A percentile compares a stretch with the other conserved stretches of the same genome.
Evolutionary conservation across 2,329 filamentous ascomycete genomes (phyloP).

Genomic region (Epichloe uncinata): DNA sequence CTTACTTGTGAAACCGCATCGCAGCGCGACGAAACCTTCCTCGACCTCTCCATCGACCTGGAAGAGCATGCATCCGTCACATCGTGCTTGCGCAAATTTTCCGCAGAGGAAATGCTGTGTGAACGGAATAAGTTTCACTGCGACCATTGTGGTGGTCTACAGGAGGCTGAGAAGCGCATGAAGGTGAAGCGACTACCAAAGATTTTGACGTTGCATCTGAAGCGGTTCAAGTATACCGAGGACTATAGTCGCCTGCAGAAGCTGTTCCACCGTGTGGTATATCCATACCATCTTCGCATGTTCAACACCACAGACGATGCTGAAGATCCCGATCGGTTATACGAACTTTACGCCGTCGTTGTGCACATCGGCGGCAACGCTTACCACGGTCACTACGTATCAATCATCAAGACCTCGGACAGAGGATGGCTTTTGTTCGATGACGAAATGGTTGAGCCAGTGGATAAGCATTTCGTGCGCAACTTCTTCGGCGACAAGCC

Average conservation of each 20-base stretch:
- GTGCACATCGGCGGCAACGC: slow-evolving; percentile 95
- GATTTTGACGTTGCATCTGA: slow-evolving; percentile 83
- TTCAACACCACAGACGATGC: slow-evolving; percentile 97
- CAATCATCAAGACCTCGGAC: slow-evolving; percentile 94
- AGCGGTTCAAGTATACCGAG: slow-evolving; percentile 97
- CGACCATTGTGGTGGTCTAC: slow-evolving; percentile 88
- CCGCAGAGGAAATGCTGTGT: slow-evolving; percentile 95
- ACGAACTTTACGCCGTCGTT: slow-evolving; percentile 93
- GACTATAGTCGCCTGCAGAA: slow-evolving; percentile 90
- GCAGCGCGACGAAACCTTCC: slow-evolving; percentile 86
- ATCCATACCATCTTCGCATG: slow-evolving; percentile 89
- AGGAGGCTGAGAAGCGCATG: slow-evolving; percentile 98
- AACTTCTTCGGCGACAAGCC: slow-evolving; percentile 95
- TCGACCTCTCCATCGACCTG: slow-evolving; percentile 91
- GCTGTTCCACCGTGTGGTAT: slow-evolving; percentile 91
- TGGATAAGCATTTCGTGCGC: slow-evolving; percentile 88
- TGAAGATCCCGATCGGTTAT: slow-evolving; percentile 82
- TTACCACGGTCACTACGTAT: slow-evolving; percentile 95
- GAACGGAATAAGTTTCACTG: slow-evolving; percentile 99
- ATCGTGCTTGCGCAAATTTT: slow-evolving; percentile 89
- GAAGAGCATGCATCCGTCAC: slow-evolving; percentile 94
- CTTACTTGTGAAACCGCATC: slow-evolving; percentile 93
- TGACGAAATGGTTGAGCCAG: slow-evolving; percentile 96
- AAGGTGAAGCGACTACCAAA: slow-evolving; percentile 93
- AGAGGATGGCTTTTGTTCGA: slow-evolving; percentile 94